These are phyloP conservation scores for Lithohypha guttulata DNA, from an alignment of 2,329 filamentous ascomycete genomes.

Conservation along the genomic window DNA sequence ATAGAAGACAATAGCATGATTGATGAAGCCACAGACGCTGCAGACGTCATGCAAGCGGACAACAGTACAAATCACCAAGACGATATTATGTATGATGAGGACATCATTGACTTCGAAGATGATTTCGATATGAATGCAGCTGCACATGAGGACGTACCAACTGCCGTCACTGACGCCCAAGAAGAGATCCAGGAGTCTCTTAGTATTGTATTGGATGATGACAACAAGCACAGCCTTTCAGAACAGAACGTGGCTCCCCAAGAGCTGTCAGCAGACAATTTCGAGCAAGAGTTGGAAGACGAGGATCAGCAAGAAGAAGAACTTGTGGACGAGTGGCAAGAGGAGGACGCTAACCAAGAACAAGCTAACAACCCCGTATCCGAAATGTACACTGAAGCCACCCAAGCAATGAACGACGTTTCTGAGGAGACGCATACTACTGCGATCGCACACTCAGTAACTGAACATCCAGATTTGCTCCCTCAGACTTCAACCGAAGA, in stretches of 20 bases:
- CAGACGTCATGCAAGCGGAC: conserved; percentile 3
- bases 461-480: too few species aligned
- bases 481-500: too few species aligned
- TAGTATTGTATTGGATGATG: neutral
- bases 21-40: conserved; percentile 22
- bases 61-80: conserved; percentile 11
- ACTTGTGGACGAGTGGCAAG: neutral
- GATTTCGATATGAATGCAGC: conserved; percentile 3
- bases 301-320: neutral
- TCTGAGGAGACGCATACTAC: too few species aligned
- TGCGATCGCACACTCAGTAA: too few species aligned
- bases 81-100: conserved; percentile 18
- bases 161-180: neutral
- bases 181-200: too few species aligned
- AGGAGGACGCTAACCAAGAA: conserved; percentile 7
- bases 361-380: conserved; percentile 3
- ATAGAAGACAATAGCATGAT: conserved; percentile 20
- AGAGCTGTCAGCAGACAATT: too few species aligned
- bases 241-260: too few species aligned
- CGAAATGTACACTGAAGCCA: too few species aligned
- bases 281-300: neutral
- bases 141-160: neutral
- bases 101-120: conserved; percentile 1
- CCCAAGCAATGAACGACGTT: too few species aligned
- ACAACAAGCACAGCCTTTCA: too few species aligned